A percentile compares a stretch with the other conserved stretches of the same genome.
phyloP scores from a whole-genome alignment of 1,284 basidiomycete species.

The Austroboletus olivaceoglutinosus region DNA sequence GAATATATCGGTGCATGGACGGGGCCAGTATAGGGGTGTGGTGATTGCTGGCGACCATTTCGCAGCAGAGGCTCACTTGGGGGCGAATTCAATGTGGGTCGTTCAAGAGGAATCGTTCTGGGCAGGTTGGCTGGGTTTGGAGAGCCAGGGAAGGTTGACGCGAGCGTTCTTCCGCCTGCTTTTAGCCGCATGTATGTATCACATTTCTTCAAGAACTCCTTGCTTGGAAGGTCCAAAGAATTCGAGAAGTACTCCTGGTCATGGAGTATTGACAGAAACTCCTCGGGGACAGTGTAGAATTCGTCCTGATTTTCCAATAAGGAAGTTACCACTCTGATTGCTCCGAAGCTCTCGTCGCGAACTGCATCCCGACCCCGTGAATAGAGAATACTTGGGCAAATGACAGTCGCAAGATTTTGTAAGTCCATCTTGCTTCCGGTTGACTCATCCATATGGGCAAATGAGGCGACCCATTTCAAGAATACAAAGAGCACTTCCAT shows the following conservation, averaged over 20 bases:
- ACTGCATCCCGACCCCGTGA: conserved; percentile 85
- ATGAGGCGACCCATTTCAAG: conserved; percentile 98
- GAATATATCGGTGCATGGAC: conserved; percentile 44
- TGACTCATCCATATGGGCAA: conserved; percentile 97
- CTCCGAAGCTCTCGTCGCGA: conserved; percentile 91
- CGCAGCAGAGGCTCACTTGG: conserved; percentile 42
- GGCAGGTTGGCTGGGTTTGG: conserved; percentile 25
- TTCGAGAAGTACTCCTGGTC: conserved; percentile 86
- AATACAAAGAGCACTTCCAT: conserved; percentile 98
- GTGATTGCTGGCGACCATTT: conserved; percentile 46
- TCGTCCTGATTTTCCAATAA: conserved; percentile 94
- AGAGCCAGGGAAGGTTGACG: conserved; percentile 35
- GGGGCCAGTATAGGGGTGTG: conserved; percentile 38
- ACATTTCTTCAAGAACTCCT: conserved; percentile 89
- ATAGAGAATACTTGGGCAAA: conserved; percentile 93
- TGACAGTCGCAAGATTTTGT: conserved; percentile 95
- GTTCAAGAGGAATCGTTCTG: conserved; percentile 33
- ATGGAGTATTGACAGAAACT: conserved; percentile 77
- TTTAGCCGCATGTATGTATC: conserved; percentile 68
- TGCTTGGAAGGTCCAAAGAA: conserved; percentile 79
- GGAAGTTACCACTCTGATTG: conserved; percentile 81
- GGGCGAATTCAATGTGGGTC: conserved; percentile 34
- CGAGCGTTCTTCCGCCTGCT: conserved; percentile 43
- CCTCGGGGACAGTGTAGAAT: conserved; percentile 85
- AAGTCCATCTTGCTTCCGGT: conserved; percentile 99